A percentile compares a stretch with the other conserved stretches of the same genome.
phyloP scores from a whole-genome alignment of 176 grass and related monocot species.

The Oryza coarctata region DNA sequence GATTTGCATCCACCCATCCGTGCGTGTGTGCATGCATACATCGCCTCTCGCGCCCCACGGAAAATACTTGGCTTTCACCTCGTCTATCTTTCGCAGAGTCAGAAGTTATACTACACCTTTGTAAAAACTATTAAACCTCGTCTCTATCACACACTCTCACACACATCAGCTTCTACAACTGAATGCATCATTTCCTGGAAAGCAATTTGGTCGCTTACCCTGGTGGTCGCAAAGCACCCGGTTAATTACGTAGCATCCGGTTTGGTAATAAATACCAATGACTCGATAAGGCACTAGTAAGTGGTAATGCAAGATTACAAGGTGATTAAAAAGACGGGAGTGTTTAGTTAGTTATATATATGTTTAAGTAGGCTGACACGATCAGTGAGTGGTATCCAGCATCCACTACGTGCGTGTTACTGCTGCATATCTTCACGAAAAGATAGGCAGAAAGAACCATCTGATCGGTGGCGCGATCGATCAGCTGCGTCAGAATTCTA shows the following conservation, averaged over 20 bases:
- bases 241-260: not conserved
- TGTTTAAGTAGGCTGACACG: not conserved
- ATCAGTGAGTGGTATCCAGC: not conserved
- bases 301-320: not conserved
- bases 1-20: conserved; percentile 23
- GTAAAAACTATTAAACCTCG: no score
- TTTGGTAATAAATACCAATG: conserved; percentile 8
- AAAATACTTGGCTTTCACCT: not conserved
- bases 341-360: not conserved
- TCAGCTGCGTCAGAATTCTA: not conserved
- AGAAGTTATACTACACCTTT: no score
- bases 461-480: not conserved
- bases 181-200: not conserved
- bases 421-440: not conserved
- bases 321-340: not conserved
- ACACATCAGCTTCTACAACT: not conserved
- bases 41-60: not conserved
- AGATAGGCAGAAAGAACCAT: not conserved
- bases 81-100: not conserved
- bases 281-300: not conserved
- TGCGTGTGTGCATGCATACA: not conserved
- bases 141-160: not conserved
- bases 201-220: not conserved
- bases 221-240: not conserved
- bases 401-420: not conserved